Percentiles rank a stretch among this genome's conserved stretches.
These are phyloP conservation scores for Penicillium sp. DNA, from an alignment of 2,329 filamentous ascomycete species.

Conservation along the genomic window DNA sequence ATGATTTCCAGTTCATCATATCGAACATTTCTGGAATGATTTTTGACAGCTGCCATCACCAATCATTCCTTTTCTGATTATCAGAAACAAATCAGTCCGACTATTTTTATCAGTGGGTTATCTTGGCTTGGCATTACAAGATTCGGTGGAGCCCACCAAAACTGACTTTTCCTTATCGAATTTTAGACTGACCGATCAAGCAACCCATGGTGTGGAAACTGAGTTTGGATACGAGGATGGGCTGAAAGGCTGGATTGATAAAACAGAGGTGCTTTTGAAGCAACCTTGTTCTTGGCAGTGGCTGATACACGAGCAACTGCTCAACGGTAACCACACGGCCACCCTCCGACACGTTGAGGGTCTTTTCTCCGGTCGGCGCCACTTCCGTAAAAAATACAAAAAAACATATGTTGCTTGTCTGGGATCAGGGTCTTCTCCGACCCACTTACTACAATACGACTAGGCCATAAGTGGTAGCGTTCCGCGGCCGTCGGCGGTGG, in stretches of 20 bases:
- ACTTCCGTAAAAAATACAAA: background rate
- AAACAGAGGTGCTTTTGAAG: background rate
- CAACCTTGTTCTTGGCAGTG: background rate
- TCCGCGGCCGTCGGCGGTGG: background rate
- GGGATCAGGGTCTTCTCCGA: conserved; percentile 12
- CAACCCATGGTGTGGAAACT: background rate
- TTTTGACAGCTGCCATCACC: no score
- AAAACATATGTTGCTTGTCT: background rate
- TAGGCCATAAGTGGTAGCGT: background rate
- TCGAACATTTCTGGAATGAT: no score
- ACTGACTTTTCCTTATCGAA: background rate
- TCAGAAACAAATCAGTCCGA: background rate
- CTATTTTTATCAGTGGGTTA: background rate
- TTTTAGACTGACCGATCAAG: background rate
- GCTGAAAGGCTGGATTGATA: background rate
- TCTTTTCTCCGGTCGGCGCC: background rate
- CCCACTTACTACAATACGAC: conserved; percentile 3
- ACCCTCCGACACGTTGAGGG: no score
- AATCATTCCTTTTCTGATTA: background rate
- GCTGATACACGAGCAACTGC: background rate
- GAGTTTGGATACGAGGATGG: background rate
- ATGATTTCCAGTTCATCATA: no score
- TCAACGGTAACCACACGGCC: background rate
- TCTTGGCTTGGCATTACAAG: background rate
- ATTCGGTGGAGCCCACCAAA: background rate